Percentiles rank a stretch among this genome's conserved stretches.
These are phyloP conservation scores for Paramecium octaurelia DNA, from an alignment of 73 alveolate genomes.

Conservation along the genomic window DNA sequence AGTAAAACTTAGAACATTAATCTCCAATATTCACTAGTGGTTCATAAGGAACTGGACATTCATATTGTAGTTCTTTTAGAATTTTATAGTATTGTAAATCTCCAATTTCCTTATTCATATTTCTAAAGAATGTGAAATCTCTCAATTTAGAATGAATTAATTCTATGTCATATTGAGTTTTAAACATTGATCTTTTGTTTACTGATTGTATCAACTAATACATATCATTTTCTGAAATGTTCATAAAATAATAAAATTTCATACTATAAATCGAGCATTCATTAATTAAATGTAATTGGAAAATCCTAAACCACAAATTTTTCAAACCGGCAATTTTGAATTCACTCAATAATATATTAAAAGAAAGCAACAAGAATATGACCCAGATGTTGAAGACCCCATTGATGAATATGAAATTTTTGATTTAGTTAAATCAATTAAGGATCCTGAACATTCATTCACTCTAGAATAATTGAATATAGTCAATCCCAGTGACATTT, in stretches of 20 bases:
- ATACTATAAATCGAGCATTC: not conserved
- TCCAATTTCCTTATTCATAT: conserved; percentile 22
- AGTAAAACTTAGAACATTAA: conserved; percentile 16
- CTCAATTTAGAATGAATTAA: not conserved
- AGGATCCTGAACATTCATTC: conserved; percentile 44
- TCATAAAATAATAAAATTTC: not conserved
- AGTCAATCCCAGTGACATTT: not conserved
- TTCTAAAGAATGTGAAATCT: not conserved
- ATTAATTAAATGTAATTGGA: conserved; percentile 19
- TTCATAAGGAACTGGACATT: not conserved
- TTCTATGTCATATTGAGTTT: conserved; percentile 7
- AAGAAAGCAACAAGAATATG: not conserved
- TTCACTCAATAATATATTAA: not conserved
- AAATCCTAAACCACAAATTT: conserved; percentile 17
- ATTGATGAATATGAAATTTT: conserved; percentile 28
- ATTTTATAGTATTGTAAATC: conserved; percentile 9
- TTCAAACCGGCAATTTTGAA: not conserved
- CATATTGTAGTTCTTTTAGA: conserved; percentile 21
- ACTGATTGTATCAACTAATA: not conserved
- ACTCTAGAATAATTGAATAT: conserved; percentile 25
- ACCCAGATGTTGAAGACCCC: not conserved
- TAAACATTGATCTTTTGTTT: conserved; percentile 32
- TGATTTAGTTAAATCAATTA: not conserved
- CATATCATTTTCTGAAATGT: conserved; percentile 14
- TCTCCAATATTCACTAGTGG: conserved; percentile 22